Percentiles rank a stretch among this genome's conserved stretches.
Conservation (phyloP, 2,329 filamentous ascomycete species). For the Alternaria sp. region DNA sequence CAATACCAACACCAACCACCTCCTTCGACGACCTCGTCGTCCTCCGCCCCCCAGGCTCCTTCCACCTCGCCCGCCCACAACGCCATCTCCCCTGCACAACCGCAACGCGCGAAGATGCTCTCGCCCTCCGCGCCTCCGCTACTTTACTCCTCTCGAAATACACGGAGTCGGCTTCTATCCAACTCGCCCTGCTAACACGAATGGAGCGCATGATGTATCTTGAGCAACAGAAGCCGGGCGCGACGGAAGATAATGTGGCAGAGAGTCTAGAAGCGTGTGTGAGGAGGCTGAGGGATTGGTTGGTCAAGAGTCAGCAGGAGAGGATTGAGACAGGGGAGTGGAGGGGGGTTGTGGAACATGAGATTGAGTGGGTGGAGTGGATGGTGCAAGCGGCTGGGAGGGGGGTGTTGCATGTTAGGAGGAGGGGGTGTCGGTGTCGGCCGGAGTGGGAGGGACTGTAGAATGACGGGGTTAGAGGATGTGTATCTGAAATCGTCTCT, state of each 20-base stretch:
- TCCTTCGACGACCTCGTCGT: slow-evolving; percentile 34
- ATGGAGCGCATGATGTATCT: slow-evolving; percentile 32
- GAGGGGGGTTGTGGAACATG: slow-evolving; percentile 28
- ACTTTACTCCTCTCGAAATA: background rate
- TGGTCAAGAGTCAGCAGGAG: slow-evolving; percentile 20
- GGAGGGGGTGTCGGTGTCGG: slow-evolving; percentile 30
- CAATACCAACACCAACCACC: background rate
- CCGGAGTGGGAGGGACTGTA: slow-evolving; percentile 27
- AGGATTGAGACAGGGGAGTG: slow-evolving; percentile 33
- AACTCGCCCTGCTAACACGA: slow-evolving; percentile 16
- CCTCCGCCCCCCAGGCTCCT: slow-evolving; percentile 25
- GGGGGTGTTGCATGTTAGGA: slow-evolving; percentile 40
- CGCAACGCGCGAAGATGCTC: slow-evolving; percentile 28
- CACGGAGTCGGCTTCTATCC: slow-evolving; percentile 25
- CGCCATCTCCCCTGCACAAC: slow-evolving; percentile 27
- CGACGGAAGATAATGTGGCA: background rate
- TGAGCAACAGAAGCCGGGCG: slow-evolving; percentile 5
- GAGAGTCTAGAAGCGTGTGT: slow-evolving; percentile 10
- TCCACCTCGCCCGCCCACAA: slow-evolving; percentile 24
- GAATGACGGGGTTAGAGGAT: no score
- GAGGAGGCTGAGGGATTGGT: slow-evolving; percentile 21
- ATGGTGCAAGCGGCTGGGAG: slow-evolving; percentile 28
- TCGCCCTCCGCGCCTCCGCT: slow-evolving; percentile 16
- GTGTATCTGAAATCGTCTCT: no score
- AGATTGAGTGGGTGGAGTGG: slow-evolving; percentile 40